phyloP scores from a whole-genome alignment of 1,139 yeast species.

The Casaregolazyma lundiana region DNA sequence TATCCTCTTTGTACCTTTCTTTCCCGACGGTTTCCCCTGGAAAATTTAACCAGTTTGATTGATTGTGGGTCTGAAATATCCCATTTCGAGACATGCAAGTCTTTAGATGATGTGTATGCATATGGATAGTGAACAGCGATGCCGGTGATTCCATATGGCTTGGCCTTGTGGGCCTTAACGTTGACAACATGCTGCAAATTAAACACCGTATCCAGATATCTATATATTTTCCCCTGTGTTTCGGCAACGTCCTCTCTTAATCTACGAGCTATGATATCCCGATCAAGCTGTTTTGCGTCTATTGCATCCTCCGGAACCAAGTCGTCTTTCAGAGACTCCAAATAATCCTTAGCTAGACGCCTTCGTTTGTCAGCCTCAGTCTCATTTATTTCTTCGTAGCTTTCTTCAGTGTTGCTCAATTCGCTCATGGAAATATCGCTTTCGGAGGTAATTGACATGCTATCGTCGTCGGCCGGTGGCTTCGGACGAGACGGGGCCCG shows the following conservation, averaged over 20 bases:
- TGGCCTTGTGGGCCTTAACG: constrained; percentile 17
- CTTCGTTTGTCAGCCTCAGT: constrained; percentile 91
- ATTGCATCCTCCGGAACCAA: constrained; percentile 38
- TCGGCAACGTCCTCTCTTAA: constrained; percentile 88
- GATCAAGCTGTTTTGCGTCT: constrained; percentile 89
- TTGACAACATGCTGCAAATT: constrained; percentile 15
- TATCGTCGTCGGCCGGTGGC: constrained; percentile 26
- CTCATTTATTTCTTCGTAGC: constrained; percentile 49
- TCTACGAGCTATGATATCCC: constrained; percentile 75
- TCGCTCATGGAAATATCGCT: constrained; percentile 15
- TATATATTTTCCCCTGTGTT: constrained; percentile 74
- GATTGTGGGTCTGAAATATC: constrained; percentile 43
- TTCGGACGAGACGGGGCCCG: not conserved
- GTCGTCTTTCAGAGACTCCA: constrained; percentile 55
- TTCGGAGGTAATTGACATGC: constrained; percentile 24
- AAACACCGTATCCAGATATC: constrained; percentile 43
- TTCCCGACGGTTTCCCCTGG: constrained; percentile 57
- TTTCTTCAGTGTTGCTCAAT: constrained; percentile 22
- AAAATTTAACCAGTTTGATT: constrained; percentile 51
- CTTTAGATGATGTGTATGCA: constrained; percentile 82
- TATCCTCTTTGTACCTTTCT: constrained; percentile 27
- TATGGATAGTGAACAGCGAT: constrained; percentile 48
- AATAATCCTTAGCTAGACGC: constrained; percentile 86
- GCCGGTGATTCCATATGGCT: constrained; percentile 29
- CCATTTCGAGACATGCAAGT: constrained; percentile 77